Conservation (phyloP, 805 yeast genomes). For the Candida nemodendra region DNA sequence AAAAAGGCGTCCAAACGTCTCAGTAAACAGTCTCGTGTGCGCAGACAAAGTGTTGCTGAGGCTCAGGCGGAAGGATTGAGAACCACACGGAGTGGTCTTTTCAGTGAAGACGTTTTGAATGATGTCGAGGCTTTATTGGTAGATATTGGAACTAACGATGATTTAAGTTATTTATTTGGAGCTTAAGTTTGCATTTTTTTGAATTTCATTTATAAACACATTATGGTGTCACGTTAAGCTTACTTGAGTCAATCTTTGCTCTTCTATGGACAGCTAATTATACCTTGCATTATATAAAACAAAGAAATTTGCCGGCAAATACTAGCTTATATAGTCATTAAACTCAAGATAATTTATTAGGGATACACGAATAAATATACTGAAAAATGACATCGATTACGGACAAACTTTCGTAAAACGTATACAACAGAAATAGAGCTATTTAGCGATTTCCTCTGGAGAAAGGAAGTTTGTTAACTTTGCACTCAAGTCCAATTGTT, state of each 20-base stretch:
- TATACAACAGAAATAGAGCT: constrained; percentile 5
- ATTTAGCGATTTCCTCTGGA: constrained; percentile 34
- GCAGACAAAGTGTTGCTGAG: constrained; percentile 69
- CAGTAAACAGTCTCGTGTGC: constrained; percentile 35
- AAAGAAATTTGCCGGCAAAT: too few species aligned
- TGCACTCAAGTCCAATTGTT: constrained; percentile 78
- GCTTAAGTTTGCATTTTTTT: constrained; percentile 9
- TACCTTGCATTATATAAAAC: too few species aligned
- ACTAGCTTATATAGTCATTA: too few species aligned
- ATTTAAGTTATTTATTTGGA: constrained; percentile 37
- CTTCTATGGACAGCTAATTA: too few species aligned
- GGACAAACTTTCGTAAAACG: background rate
- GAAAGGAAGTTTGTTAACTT: constrained; percentile 58
- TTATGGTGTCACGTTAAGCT: too few species aligned
- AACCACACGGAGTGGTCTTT: constrained; percentile 72
- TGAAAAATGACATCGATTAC: too few species aligned
- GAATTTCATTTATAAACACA: background rate
- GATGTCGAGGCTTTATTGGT: constrained; percentile 71
- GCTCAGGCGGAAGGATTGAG: constrained; percentile 76
- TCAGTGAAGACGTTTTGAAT: constrained; percentile 69
- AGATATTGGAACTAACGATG: constrained; percentile 46
- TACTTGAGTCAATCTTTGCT: too few species aligned
- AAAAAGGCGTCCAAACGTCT: constrained; percentile 22
- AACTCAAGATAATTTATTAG: too few species aligned
- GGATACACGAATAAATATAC: too few species aligned